Conservation (phyloP, 2,329 filamentous ascomycete species). For the Diplodia scrobiculata region DNA sequence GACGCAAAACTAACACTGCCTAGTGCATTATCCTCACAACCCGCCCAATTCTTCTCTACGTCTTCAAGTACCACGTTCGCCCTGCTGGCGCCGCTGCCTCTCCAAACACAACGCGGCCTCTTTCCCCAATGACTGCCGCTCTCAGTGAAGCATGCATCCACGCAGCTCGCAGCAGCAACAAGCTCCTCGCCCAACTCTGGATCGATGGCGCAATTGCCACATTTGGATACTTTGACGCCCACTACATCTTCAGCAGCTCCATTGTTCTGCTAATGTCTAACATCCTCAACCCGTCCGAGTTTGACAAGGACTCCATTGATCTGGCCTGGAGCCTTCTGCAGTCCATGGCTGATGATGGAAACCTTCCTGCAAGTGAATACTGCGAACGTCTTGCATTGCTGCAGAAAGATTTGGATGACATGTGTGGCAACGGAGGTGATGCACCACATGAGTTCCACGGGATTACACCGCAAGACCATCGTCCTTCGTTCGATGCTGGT, state of each 20-base stretch:
- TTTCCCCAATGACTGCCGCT: conserved; percentile 39
- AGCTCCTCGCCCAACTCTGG: conserved; percentile 36
- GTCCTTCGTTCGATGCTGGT: conserved; percentile 1
- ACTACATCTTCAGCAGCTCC: conserved; percentile 37
- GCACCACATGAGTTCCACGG: not conserved
- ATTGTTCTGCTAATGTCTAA: conserved; percentile 36
- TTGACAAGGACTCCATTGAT: conserved; percentile 34
- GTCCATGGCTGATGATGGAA: conserved; percentile 47
- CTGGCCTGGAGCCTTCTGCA: conserved; percentile 34
- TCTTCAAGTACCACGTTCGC: conserved; percentile 38
- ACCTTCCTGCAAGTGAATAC: conserved; percentile 38
- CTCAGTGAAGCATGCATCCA: conserved; percentile 40
- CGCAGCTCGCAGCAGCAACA: conserved; percentile 35
- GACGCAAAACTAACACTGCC: conserved; percentile 19
- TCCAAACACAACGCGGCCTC: conserved; percentile 29
- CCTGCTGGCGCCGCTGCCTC: conserved; percentile 23
- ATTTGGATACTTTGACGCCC: conserved; percentile 38
- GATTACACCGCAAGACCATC: not conserved
- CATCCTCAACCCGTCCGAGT: conserved; percentile 34
- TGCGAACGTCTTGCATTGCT: conserved; percentile 35
- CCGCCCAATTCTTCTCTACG: conserved; percentile 45
- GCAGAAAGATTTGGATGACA: conserved; percentile 29
- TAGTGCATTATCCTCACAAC: conserved; percentile 48
- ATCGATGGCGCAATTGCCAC: conserved; percentile 36
- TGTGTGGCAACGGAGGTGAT: conserved; percentile 18